Conservation (phyloP, 306 rosid species). For the Castanea crenata region DNA sequence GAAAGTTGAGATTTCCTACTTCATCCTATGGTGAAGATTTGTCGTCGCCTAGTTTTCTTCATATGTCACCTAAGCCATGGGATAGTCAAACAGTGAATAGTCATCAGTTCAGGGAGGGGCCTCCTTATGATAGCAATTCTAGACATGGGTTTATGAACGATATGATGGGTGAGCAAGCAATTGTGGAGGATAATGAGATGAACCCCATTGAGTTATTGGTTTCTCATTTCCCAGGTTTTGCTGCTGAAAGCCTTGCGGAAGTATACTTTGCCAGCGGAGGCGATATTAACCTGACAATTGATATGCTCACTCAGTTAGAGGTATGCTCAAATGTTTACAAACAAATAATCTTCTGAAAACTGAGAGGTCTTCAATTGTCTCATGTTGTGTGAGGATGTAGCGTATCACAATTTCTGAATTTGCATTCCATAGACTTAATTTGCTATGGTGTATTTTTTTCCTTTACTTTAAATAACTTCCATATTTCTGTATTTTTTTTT, state of each 20-base stretch:
- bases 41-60: constrained; percentile 54
- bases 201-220: constrained; percentile 84
- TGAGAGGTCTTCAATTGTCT: constrained; percentile 3
- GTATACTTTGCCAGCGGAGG: constrained; percentile 87
- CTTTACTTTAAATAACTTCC: no score
- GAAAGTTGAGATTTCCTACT: constrained; percentile 58
- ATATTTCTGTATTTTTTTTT: no score
- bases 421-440: background rate
- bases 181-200: constrained; percentile 55
- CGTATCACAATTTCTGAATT: background rate
- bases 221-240: constrained; percentile 88
- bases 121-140: constrained; percentile 57
- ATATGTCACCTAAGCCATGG: constrained; percentile 67
- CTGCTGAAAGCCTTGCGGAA: constrained; percentile 85
- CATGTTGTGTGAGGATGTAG: background rate
- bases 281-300: constrained; percentile 75
- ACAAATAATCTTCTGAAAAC: constrained; percentile 9
- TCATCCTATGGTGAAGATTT: constrained; percentile 64
- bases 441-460: no score
- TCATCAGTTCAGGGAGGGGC: constrained; percentile 51
- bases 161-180: constrained; percentile 54
- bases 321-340: constrained; percentile 38
- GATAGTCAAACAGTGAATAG: constrained; percentile 54
- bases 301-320: constrained; percentile 96
- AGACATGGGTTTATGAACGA: constrained; percentile 62